Base-by-base conservation (phyloP, 2,329 filamentous ascomycete genomes). In the Botrytis sinoallii region DNA sequence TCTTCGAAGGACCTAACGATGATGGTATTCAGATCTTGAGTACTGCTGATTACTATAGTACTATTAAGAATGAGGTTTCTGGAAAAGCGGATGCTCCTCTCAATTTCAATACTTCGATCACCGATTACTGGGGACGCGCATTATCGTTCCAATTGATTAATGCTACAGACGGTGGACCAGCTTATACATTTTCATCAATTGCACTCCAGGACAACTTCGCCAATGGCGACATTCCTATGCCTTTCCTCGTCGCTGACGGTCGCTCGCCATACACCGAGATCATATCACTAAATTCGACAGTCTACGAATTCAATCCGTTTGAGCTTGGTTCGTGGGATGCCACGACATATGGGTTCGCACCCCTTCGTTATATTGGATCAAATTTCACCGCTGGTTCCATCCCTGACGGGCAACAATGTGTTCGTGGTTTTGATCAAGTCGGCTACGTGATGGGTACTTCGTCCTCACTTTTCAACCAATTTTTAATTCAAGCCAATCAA, bases 111-210 rank as follows among this genome's bases (percentile, higher is more conserved):
- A 88, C 88, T 5, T 92, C 93, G 14, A 86, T 97, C 73, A 97
- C 95, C 0, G 95, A 98, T 84, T 94, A 94, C 82, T 97, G 94
- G 92, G 93, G 93, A 42, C 91, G 94, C 74, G 93, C 93, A 65
- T 86, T 97, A n/a, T 91, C 91, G 1, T 97, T 92, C 83, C 94
- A 97, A 83, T 87, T 97, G 66, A 88, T 97, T 80, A 92, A 95
- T 80, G 92, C 89, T 9, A 87, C 86, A 1, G 83, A 92, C 75
- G 95, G 94, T 57, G 94, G 93, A 0, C 89, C 91, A 22, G 86
- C 85, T 22, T 94, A 92, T 79, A 97, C 94, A 6, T 97, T 91
- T 84, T 97, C 93, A 4, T 96, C 93, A 5, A 92, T 95, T 77
- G 88, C 90, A 12, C 80, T 89, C 61, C 86, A 88, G 29, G 79